phyloP scores from a whole-genome alignment of 345 rosid species.

The Brassica juncea region DNA sequence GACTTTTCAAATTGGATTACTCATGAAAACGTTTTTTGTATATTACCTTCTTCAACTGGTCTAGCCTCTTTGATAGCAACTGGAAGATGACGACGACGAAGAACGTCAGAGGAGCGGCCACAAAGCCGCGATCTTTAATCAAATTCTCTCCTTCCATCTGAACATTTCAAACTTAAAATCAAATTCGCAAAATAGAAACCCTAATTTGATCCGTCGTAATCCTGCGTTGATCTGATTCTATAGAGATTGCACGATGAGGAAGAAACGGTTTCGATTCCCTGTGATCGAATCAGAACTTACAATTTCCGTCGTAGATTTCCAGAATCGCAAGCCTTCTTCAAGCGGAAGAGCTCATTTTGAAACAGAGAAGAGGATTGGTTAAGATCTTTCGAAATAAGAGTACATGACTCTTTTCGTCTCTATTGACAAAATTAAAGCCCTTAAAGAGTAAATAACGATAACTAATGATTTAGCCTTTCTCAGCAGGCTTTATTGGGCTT shows the following conservation, averaged over 20 bases:
- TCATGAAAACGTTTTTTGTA: neutral
- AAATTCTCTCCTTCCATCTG: constrained; percentile 52
- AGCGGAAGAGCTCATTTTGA: neutral
- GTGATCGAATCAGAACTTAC: constrained; percentile 23
- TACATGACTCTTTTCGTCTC: neutral
- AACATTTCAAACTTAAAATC: neutral
- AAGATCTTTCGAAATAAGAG: neutral
- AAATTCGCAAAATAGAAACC: neutral
- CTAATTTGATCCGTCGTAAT: constrained; percentile 12
- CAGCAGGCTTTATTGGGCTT: constrained; percentile 9
- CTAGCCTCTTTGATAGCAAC: constrained; percentile 45
- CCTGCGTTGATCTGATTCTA: constrained; percentile 10
- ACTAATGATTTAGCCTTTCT: neutral
- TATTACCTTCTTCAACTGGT: constrained; percentile 56
- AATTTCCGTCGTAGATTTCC: constrained; percentile 10
- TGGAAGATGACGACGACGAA: constrained; percentile 56
- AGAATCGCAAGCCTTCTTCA: constrained; percentile 8
- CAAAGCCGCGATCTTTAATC: constrained; percentile 35
- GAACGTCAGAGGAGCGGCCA: constrained; percentile 67
- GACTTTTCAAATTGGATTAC: neutral
- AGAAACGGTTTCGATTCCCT: neutral
- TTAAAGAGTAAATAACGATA: neutral
- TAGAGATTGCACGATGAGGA: neutral
- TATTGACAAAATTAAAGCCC: neutral
- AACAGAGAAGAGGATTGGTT: neutral